Percentiles rank a stretch among this genome's conserved stretches.
These are phyloP conservation scores for Tuber borchii DNA, from an alignment of 495 filamentous ascomycete species.

Conservation along the genomic window DNA sequence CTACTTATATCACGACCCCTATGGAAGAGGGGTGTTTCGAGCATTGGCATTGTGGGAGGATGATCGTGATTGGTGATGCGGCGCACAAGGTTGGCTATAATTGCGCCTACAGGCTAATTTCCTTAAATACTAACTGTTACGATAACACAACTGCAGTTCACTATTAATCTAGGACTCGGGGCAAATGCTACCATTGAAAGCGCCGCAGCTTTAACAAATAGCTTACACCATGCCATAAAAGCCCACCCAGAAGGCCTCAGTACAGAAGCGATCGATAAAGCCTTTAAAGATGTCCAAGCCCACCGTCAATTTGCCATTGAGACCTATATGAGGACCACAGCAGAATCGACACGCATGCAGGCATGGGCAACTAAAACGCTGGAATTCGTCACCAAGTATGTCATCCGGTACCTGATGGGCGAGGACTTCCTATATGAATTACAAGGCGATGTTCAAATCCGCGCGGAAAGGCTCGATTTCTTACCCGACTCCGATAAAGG, in stretches of 20 bases:
- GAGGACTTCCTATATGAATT: background rate
- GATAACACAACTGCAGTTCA: conserved; percentile 23
- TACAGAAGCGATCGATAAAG: conserved; percentile 7
- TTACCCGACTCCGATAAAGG: background rate
- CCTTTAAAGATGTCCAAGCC: background rate
- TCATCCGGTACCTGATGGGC: background rate
- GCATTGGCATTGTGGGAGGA: conserved; percentile 44
- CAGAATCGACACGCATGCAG: conserved; percentile 11
- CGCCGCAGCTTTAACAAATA: conserved; percentile 47
- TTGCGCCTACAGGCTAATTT: no score
- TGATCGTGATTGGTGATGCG: conserved; percentile 47
- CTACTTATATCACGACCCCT: conserved; percentile 34
- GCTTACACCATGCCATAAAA: conserved; percentile 31
- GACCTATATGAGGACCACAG: background rate
- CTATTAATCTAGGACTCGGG: conserved; percentile 45
- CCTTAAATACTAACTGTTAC: background rate
- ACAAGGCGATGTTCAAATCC: background rate
- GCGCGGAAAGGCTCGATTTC: background rate
- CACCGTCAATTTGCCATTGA: conserved; percentile 8
- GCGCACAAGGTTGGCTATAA: conserved; percentile 44
- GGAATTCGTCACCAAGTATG: background rate
- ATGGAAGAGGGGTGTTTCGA: conserved; percentile 46
- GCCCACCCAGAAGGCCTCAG: background rate
- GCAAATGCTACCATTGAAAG: conserved; percentile 47
- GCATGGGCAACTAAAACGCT: conserved; percentile 12